A percentile compares a stretch with the other conserved stretches of the same genome.
Conservation (phyloP, 306 rosid genomes). For the Fragaria ananassa region DNA sequence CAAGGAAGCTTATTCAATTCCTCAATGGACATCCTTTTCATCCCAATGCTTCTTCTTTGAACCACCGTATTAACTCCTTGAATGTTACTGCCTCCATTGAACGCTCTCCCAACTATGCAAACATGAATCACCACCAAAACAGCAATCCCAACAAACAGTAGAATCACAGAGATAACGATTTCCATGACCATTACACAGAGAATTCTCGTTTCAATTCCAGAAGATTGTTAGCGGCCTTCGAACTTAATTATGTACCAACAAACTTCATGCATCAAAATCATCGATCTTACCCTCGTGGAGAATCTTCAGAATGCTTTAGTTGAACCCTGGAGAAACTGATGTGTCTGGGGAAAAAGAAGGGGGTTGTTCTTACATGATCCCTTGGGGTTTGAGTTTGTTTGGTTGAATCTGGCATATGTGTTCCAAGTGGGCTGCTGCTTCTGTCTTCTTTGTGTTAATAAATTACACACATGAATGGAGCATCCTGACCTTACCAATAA, state of each 20-base stretch:
- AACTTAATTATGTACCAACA: not conserved
- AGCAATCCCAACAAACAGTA: slow-evolving; percentile 57
- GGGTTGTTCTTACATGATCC: slow-evolving; percentile 9
- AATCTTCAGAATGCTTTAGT: slow-evolving; percentile 2
- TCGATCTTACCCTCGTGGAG: not conserved
- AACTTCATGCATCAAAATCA: slow-evolving; percentile 13
- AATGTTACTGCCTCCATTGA: slow-evolving; percentile 18
- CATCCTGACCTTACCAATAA: not conserved
- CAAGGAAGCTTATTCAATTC: slow-evolving; percentile 49
- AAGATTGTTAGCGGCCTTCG: not conserved
- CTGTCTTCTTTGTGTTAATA: slow-evolving; percentile 6
- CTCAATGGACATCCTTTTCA: slow-evolving; percentile 30
- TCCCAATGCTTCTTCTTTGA: slow-evolving; percentile 21
- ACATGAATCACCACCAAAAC: slow-evolving; percentile 54
- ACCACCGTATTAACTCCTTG: slow-evolving; percentile 14
- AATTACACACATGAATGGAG: not conserved
- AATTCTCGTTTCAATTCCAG: not conserved
- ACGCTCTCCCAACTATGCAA: slow-evolving; percentile 35
- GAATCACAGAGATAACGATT: slow-evolving; percentile 42
- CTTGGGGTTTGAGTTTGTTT: slow-evolving; percentile 10
- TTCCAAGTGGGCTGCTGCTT: slow-evolving; percentile 12
- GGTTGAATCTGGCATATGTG: slow-evolving; percentile 10
- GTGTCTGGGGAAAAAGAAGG: not conserved
- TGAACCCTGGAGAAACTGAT: slow-evolving; percentile 13
- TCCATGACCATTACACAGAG: slow-evolving; percentile 37